These are phyloP conservation scores for Tetrapyrgos nigripes DNA, from an alignment of 1,284 basidiomycete species.

Conservation along the genomic window DNA sequence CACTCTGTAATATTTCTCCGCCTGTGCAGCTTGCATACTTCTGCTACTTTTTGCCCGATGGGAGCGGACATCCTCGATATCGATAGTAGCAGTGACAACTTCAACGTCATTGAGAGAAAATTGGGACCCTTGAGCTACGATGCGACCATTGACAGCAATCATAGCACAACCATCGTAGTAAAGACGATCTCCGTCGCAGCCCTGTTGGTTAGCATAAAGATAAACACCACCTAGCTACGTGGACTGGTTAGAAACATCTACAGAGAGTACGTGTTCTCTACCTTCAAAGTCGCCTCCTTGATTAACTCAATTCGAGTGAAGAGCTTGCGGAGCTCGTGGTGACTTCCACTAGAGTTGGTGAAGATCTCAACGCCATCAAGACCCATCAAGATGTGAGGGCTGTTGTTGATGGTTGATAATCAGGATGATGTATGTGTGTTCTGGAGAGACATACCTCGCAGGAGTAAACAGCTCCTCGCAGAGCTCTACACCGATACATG, in stretches of 20 bases:
- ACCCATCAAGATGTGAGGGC: conserved; percentile 96
- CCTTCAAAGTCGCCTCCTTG: conserved; percentile 96
- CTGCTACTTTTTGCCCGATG: conserved; percentile 85
- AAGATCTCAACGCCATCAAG: conserved; percentile 99
- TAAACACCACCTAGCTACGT: conserved; percentile 92
- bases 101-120: conserved; percentile 97
- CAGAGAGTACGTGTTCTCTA: conserved; percentile 30
- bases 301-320: conserved; percentile 93
- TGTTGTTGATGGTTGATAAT: conserved; percentile 33
- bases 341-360: conserved; percentile 96
- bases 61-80: conserved; percentile 93
- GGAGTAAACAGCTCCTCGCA: conserved; percentile 99
- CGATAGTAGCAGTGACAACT: conserved; percentile 93
- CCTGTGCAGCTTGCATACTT: conserved; percentile 87
- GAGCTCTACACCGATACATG: conserved; percentile 94
- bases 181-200: conserved; percentile 96
- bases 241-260: conserved; percentile 5
- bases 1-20: conserved; percentile 79
- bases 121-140: conserved; percentile 95
- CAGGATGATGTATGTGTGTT: conserved; percentile 7
- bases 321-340: conserved; percentile 96
- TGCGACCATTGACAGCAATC: conserved; percentile 92
- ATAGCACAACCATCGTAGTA: conserved; percentile 98
- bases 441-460: conserved; percentile 67
- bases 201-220: conserved; percentile 98